Percentiles rank a stretch among this genome's conserved stretches.
Evolutionary conservation across 2,329 filamentous ascomycete genomes (phyloP).

Genomic region (Fusarium metavorans): DNA sequence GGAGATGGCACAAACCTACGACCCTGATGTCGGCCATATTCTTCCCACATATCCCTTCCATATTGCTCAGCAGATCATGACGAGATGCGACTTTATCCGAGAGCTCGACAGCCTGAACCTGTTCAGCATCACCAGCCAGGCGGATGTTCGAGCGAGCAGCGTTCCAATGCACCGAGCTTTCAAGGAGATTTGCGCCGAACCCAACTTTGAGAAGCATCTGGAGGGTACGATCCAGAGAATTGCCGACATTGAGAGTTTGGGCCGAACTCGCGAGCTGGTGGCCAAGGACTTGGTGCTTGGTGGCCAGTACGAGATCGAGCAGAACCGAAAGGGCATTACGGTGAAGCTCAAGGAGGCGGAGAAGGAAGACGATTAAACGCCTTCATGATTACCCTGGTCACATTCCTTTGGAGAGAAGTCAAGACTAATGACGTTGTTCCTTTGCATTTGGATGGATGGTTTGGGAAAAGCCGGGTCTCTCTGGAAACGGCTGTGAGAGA

Average conservation of each 20-base stretch:
- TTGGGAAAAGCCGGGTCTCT: neutral
- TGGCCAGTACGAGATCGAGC: constrained; percentile 78
- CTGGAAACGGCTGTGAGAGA: constrained; percentile 5
- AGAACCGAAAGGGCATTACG: constrained; percentile 54
- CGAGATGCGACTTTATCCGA: constrained; percentile 92
- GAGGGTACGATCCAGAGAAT: constrained; percentile 88
- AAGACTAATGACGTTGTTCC: constrained; percentile 12
- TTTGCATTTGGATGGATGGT: neutral
- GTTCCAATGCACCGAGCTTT: constrained; percentile 98
- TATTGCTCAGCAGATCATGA: constrained; percentile 92
- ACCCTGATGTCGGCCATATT: constrained; percentile 75
- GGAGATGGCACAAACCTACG: constrained; percentile 73
- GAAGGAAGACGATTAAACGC: constrained; percentile 47
- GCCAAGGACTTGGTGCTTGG: constrained; percentile 93
- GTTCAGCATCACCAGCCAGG: constrained; percentile 90
- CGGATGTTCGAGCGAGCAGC: constrained; percentile 89
- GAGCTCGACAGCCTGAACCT: constrained; percentile 93
- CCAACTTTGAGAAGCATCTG: constrained; percentile 85
- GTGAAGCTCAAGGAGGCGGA: constrained; percentile 59
- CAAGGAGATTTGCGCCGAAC: constrained; percentile 79
- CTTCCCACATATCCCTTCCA: constrained; percentile 86
- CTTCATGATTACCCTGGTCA: neutral
- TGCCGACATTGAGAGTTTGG: constrained; percentile 90
- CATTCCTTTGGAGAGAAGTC: neutral
- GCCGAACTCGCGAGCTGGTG: constrained; percentile 92